Percentiles rank a stretch among this genome's conserved stretches.
Conservation (phyloP, 2,329 filamentous ascomycete species). For the Trichoderma koningii region DNA sequence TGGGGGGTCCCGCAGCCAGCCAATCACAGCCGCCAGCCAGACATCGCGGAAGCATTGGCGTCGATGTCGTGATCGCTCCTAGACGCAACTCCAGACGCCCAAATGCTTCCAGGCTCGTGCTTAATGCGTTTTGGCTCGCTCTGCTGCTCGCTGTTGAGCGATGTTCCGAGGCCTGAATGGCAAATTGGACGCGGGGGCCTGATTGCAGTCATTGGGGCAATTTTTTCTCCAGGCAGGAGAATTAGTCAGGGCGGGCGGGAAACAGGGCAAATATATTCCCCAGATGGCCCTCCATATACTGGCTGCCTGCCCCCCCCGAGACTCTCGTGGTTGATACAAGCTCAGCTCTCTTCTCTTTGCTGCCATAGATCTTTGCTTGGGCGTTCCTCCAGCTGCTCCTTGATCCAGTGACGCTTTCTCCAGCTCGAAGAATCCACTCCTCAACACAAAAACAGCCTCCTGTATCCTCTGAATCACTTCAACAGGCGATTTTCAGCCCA, state of each 20-base stretch:
- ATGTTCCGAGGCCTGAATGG: slow-evolving; percentile 16
- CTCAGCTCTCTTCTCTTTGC: slow-evolving; percentile 11
- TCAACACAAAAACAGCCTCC: slow-evolving; percentile 4
- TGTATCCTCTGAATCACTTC: neutral
- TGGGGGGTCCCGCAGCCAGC: slow-evolving; percentile 29
- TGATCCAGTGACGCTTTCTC: neutral
- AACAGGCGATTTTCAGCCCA: neutral
- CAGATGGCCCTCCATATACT: slow-evolving; percentile 20
- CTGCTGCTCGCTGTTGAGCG: slow-evolving; percentile 6
- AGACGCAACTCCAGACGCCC: slow-evolving; percentile 37
- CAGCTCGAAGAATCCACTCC: neutral
- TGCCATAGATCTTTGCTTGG: neutral
- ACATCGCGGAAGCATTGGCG: slow-evolving; percentile 54
- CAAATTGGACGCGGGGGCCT: slow-evolving; percentile 6
- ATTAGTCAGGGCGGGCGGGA: slow-evolving; percentile 26
- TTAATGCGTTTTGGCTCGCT: slow-evolving; percentile 35
- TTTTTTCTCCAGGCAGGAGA: slow-evolving; percentile 11
- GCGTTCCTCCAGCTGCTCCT: neutral
- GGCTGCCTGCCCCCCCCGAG: neutral
- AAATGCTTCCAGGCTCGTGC: slow-evolving; percentile 41
- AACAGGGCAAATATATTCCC: slow-evolving; percentile 13
- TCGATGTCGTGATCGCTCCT: slow-evolving; percentile 55
- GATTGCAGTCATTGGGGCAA: slow-evolving; percentile 17
- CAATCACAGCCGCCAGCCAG: slow-evolving; percentile 41
- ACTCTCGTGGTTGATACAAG: slow-evolving; percentile 8